phyloP scores from a whole-genome alignment of 768 basidiomycete genomes.

The Termitomyces titanicus region DNA sequence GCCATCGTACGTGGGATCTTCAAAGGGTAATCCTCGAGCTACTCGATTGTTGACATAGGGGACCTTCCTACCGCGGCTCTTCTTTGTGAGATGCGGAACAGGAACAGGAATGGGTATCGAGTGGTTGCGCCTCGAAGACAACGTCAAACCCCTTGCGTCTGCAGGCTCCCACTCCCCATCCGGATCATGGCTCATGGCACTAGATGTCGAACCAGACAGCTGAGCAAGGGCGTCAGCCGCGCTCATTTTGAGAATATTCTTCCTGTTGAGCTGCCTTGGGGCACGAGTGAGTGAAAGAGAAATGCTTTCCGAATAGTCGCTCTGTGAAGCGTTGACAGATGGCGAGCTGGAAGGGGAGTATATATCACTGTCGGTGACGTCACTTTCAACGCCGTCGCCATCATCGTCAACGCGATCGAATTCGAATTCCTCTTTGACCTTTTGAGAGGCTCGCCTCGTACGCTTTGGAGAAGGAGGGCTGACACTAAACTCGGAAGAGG shows the following conservation, averaged over 20 bases:
- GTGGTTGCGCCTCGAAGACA: slow-evolving; percentile 12
- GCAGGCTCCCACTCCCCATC: slow-evolving; percentile 7
- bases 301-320: slow-evolving; percentile 15
- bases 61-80: slow-evolving; percentile 64
- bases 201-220: slow-evolving; percentile 8
- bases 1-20: slow-evolving; percentile 5
- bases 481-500: slow-evolving; percentile 7
- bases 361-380: slow-evolving; percentile 14
- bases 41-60: slow-evolving; percentile 43
- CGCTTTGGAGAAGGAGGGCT: slow-evolving; percentile 7
- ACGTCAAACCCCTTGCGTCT: not conserved
- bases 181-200: slow-evolving; percentile 1
- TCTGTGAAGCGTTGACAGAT: slow-evolving; percentile 13
- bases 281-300: not conserved
- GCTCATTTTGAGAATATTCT: slow-evolving; percentile 9
- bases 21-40: slow-evolving; percentile 6
- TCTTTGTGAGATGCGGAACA: slow-evolving; percentile 67
- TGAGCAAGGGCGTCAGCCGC: slow-evolving; percentile 21
- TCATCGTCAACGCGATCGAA: not conserved
- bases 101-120: slow-evolving; percentile 45
- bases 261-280: slow-evolving; percentile 10
- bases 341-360: slow-evolving; percentile 20
- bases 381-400: slow-evolving; percentile 11
- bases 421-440: not conserved
- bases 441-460: slow-evolving; percentile 1